Conservation (phyloP, 257 asterid species). For the Salvia rosmarinus region DNA sequence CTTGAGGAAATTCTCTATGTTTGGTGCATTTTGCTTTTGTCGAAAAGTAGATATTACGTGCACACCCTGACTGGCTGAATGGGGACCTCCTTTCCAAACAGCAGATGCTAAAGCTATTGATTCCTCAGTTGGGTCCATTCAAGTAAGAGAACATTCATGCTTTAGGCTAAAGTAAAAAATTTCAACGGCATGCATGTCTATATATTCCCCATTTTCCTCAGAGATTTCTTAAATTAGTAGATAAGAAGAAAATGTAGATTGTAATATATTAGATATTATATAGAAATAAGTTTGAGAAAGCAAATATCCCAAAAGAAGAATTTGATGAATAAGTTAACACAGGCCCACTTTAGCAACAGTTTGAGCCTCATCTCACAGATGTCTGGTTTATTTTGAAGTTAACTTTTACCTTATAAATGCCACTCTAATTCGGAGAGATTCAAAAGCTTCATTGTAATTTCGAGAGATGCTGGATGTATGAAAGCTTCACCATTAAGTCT, state of each 20-base stretch:
- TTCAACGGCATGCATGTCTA: not conserved
- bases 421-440: not conserved
- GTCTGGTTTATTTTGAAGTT: not conserved
- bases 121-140: constrained; percentile 18
- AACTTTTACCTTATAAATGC: not conserved
- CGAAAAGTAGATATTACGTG: constrained; percentile 19
- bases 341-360: not conserved
- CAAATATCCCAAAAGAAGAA: not conserved
- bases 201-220: constrained; percentile 3
- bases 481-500: constrained; percentile 11
- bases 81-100: constrained; percentile 18
- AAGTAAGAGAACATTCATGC: constrained; percentile 23
- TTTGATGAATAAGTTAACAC: not conserved
- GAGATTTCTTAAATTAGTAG: not conserved
- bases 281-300: not conserved
- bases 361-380: not conserved
- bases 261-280: not conserved
- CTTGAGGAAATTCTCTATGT: constrained; percentile 19
- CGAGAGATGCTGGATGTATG: not conserved
- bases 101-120: constrained; percentile 16
- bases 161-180: constrained; percentile 27
- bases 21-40: constrained; percentile 32
- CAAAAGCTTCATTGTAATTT: not conserved
- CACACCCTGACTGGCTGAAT: constrained; percentile 25
- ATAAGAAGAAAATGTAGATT: not conserved